phyloP scores from a whole-genome alignment of 2,329 filamentous ascomycete species.

The Pseudocercospora fuligena region DNA sequence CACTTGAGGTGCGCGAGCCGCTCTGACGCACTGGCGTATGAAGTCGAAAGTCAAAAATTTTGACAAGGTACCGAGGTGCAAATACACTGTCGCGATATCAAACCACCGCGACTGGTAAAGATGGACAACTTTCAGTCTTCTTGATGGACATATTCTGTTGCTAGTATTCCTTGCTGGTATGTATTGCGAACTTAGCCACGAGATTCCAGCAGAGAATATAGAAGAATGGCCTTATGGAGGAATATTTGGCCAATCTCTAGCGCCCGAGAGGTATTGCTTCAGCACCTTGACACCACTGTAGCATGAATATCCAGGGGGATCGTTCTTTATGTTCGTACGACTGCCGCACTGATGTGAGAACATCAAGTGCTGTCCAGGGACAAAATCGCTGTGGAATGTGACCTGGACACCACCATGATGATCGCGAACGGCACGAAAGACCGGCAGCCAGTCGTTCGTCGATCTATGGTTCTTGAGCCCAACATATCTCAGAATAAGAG shows the following conservation, averaged over 20 bases:
- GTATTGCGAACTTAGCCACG: no score
- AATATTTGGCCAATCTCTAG: background rate
- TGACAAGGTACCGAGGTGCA: background rate
- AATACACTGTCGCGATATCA: background rate
- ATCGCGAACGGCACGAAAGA: background rate
- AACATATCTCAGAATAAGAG: background rate
- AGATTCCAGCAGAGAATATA: no score
- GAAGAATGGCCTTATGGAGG: background rate
- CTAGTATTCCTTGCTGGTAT: no score
- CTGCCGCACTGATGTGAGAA: background rate
- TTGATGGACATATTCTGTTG: no score
- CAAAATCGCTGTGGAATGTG: background rate
- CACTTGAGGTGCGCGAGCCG: background rate
- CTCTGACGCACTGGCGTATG: constrained; percentile 6
- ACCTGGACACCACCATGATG: background rate
- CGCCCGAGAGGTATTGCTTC: background rate
- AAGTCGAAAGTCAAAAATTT: background rate
- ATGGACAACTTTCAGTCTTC: no score
- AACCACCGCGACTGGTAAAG: no score
- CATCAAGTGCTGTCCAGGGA: background rate
- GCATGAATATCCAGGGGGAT: background rate
- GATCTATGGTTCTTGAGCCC: background rate
- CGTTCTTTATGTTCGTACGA: background rate
- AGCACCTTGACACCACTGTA: background rate
- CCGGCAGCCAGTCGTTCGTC: background rate